A percentile compares a stretch with the other conserved stretches of the same genome.
phyloP scores from a whole-genome alignment of 2,329 filamentous ascomycete species.

The Ceratocystis alfenasii region DNA sequence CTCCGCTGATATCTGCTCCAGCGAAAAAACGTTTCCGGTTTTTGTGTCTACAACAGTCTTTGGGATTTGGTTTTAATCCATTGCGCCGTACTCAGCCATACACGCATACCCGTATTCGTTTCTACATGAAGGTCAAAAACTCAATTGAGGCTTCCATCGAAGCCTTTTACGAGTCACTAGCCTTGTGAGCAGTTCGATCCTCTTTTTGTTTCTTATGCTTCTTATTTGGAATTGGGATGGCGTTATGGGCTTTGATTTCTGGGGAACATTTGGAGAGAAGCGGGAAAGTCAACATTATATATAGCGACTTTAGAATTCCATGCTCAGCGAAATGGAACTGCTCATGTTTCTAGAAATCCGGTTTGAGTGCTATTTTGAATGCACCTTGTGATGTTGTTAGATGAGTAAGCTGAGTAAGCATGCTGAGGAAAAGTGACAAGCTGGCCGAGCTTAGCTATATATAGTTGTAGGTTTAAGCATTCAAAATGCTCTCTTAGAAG shows the following conservation, averaged over 20 bases:
- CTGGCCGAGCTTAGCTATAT: no score
- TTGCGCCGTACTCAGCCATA: not conserved
- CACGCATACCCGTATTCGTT: not conserved
- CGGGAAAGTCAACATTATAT: constrained; percentile 9
- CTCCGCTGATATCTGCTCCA: not conserved
- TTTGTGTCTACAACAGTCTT: no score
- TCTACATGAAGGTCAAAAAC: not conserved
- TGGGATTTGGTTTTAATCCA: constrained; percentile 4
- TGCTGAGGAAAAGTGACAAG: no score
- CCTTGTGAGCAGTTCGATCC: not conserved
- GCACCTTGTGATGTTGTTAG: no score
- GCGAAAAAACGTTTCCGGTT: not conserved
- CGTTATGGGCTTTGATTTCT: constrained; percentile 15
- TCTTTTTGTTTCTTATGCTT: constrained; percentile 11
- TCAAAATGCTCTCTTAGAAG: no score
- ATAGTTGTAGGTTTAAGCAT: no score
- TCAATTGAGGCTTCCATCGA: no score
- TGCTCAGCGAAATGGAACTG: not conserved
- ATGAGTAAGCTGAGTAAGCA: no score
- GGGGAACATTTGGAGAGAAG: constrained; percentile 6
- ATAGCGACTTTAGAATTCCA: constrained; percentile 3
- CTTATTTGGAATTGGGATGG: constrained; percentile 8
- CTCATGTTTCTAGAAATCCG: not conserved
- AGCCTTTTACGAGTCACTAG: not conserved
- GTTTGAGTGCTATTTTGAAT: not conserved